A percentile compares a stretch with the other conserved stretches of the same genome.
phyloP scores from a whole-genome alignment of 306 rosid genomes.

The Vicia faba region DNA sequence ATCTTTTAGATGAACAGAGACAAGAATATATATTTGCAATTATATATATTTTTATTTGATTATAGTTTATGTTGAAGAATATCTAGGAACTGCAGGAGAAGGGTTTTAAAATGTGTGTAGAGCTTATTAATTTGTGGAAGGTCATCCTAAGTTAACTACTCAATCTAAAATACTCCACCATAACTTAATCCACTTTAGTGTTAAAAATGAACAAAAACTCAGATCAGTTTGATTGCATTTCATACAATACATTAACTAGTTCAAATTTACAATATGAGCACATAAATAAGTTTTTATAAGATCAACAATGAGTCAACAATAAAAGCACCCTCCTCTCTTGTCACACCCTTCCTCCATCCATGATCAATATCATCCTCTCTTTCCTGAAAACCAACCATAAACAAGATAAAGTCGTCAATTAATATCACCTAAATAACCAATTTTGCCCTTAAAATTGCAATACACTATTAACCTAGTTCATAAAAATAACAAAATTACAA shows the following conservation, averaged over 20 bases:
- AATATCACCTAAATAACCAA: not conserved
- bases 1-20: too few relatives aligned
- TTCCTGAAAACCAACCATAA: slow-evolving; percentile 1
- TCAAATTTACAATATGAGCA: slow-evolving; percentile 32
- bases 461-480: not conserved
- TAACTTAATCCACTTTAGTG: not conserved
- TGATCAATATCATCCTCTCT: not conserved
- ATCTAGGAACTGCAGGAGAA: too few relatives aligned
- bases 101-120: too few relatives aligned
- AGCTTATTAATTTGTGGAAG: not conserved
- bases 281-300: slow-evolving; percentile 4
- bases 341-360: not conserved
- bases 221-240: slow-evolving; percentile 29
- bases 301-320: not conserved
- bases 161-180: not conserved
- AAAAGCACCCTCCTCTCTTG: not conserved
- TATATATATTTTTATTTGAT: too few relatives aligned
- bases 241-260: slow-evolving; percentile 24
- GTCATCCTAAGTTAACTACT: not conserved
- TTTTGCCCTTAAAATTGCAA: not conserved
- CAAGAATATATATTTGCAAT: too few relatives aligned
- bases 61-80: too few relatives aligned
- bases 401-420: not conserved
- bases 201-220: slow-evolving; percentile 17
- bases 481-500: not conserved